These are phyloP conservation scores for Sphaerulina populicola DNA, from an alignment of 2,329 filamentous ascomycete genomes.

Conservation along the genomic window DNA sequence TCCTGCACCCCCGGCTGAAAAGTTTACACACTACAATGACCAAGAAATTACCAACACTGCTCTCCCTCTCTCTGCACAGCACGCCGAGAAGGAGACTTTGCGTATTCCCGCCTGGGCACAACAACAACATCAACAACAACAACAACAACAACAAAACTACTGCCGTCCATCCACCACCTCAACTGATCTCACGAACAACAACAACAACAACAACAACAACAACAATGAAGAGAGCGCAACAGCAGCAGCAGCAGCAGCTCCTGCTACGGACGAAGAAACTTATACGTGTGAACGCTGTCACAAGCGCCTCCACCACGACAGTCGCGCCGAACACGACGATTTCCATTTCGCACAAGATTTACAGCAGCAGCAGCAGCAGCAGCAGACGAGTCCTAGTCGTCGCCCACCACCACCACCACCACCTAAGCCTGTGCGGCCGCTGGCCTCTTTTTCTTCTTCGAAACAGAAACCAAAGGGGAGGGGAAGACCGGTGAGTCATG, in stretches of 20 bases:
- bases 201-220: not conserved
- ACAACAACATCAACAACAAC: conserved; percentile 5
- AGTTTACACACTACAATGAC: not conserved
- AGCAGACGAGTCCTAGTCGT: conserved; percentile 40
- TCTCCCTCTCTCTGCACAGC: conserved; percentile 9
- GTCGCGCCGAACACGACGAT: conserved; percentile 71
- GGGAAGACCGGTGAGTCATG: conserved; percentile 32
- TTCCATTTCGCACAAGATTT: conserved; percentile 92
- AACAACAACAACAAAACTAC: not conserved
- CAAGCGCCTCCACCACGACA: conserved; percentile 47
- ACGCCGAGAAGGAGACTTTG: not conserved
- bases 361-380: conserved; percentile 55
- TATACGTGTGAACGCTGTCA: conserved; percentile 59
- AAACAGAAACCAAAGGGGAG: conserved; percentile 25
- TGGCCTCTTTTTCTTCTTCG: conserved; percentile 19
- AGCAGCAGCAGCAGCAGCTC: too few relatives aligned
- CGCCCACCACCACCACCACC: too few relatives aligned
- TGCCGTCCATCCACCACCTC: not conserved
- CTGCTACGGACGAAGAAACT: conserved; percentile 27
- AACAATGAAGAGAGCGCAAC: not conserved
- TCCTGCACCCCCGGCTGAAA: conserved; percentile 7
- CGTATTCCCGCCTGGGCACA: conserved; percentile 15
- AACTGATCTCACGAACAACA: too few relatives aligned
- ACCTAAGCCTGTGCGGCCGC: conserved; percentile 19
- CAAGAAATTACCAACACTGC: not conserved